Evolutionary conservation across 805 yeast genomes (phyloP).

Genomic region (Maudiozyma serrabonitensis): DNA sequence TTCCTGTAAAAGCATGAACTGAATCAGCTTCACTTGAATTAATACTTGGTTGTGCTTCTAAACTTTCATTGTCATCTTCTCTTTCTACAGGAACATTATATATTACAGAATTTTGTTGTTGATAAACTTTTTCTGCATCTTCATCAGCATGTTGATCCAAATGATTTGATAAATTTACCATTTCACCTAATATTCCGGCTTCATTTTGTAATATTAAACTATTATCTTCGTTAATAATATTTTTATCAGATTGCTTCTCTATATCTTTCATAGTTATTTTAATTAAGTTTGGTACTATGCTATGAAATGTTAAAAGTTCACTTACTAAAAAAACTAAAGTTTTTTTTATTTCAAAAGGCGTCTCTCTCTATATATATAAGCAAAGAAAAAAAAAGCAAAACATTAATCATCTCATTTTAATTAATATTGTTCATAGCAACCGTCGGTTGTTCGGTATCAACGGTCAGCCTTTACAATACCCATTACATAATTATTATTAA

Average conservation of each 20-base stretch:
- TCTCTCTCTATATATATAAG: too few species aligned
- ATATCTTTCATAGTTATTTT: not conserved
- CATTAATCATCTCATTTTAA: too few species aligned
- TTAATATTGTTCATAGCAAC: too few species aligned
- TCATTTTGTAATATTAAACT: not conserved
- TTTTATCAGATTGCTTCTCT: not conserved
- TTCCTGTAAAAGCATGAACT: not conserved
- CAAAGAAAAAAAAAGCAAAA: too few species aligned
- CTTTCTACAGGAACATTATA: not conserved
- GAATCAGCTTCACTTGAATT: slow-evolving; percentile 1
- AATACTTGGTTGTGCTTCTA: not conserved
- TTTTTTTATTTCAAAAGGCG: too few species aligned
- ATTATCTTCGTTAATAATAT: not conserved
- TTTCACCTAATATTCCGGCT: not conserved
- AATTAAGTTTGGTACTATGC: too few species aligned
- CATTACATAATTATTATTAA: too few species aligned
- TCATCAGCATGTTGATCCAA: not conserved
- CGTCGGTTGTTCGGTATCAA: too few species aligned
- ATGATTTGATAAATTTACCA: not conserved
- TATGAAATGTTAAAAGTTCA: too few species aligned
- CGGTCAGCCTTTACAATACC: too few species aligned
- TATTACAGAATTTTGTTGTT: not conserved
- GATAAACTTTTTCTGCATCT: not conserved
- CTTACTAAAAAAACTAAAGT: too few species aligned
- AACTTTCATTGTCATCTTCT: not conserved